Evolutionary conservation across 148 eudicot species (phyloP), one percentile per base, ranked within the genome.

Genomic region (Arctostaphylos glauca): DNA sequence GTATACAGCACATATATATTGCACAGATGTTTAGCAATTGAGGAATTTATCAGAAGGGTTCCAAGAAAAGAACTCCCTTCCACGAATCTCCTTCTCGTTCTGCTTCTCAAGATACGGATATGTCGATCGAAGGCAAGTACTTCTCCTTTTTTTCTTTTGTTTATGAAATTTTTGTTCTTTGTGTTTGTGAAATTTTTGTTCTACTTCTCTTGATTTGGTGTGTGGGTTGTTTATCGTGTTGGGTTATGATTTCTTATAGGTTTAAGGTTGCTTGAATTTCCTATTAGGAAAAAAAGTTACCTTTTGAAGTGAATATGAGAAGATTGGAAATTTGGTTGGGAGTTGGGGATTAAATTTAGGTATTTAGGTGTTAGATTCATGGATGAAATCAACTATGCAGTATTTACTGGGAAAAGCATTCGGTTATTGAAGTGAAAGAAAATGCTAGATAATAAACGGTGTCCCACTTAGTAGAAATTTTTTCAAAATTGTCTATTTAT

Each of bases 41-140:
- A 68, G 15, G 75, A 38, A 59, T 4, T 16, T 16, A 31, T 62
- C 49, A 41, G 59, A 84, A 73, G 83, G 86, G 79, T 62, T 73
- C 83, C n/a, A 50, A 80, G 66, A 73, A 59, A 66, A 80, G 80
- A 74, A 48, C 16, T 41, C 14, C 21, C 21, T 52, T n/a, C 10
- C 76, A 43, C 43, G 52, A 83, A 84, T 80, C 86, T 48, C 44
- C 83, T 59, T 60, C 86, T 48, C 43, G 41, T 49, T 23, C 77
- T 58, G 62, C 70, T 68, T 68, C 82, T 72, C 73, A 55, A 52
- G 82, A 78, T 23, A 19, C 75, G 38, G 74, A 84, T 50, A 74
- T 49, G 83, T 23, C 74, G 74, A 60, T 79, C 54, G 50, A 74
- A 79, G 86, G 82, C 55, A 68, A 73, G 67, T 84, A 3, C 41